Conservation (phyloP, 768 basidiomycete genomes). For the Rubroboletus pulcherrimus region DNA sequence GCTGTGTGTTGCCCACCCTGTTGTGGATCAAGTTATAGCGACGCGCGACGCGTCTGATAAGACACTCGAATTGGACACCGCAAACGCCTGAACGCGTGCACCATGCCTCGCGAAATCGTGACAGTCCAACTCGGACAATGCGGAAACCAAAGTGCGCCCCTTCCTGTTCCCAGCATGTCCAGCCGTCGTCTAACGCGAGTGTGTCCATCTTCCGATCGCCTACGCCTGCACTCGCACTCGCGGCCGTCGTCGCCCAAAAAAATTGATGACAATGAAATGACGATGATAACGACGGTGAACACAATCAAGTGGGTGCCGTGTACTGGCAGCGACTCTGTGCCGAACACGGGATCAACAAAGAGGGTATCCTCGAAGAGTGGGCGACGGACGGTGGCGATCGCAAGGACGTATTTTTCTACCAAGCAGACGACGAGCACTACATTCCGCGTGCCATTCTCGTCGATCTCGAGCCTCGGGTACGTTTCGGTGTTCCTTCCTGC, state of each 20-base stretch:
- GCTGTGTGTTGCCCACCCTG: conserved; percentile 4
- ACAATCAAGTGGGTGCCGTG: conserved; percentile 79
- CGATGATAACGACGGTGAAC: background rate
- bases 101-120: conserved; percentile 81
- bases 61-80: conserved; percentile 4
- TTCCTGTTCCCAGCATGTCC: conserved; percentile 2
- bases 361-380: conserved; percentile 96
- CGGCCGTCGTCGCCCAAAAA: too few species aligned
- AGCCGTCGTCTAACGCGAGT: background rate
- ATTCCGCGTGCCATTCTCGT: conserved; percentile 95
- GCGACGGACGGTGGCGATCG: conserved; percentile 93
- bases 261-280: background rate
- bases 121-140: conserved; percentile 88
- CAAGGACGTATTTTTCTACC: conserved; percentile 99
- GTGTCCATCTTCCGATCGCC: background rate
- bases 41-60: conserved; percentile 7
- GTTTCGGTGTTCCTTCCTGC: conserved; percentile 21
- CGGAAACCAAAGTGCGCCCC: conserved; percentile 77
- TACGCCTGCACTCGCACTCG: background rate
- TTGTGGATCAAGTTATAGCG: too few species aligned
- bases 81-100: conserved; percentile 16
- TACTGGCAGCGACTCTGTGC: conserved; percentile 99
- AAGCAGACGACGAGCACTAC: conserved; percentile 99
- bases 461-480: conserved; percentile 92
- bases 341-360: conserved; percentile 95